These are phyloP conservation scores for Pseudonitzschia multiseries DNA, from an alignment of 108 stramenopile species.

Conservation along the genomic window DNA sequence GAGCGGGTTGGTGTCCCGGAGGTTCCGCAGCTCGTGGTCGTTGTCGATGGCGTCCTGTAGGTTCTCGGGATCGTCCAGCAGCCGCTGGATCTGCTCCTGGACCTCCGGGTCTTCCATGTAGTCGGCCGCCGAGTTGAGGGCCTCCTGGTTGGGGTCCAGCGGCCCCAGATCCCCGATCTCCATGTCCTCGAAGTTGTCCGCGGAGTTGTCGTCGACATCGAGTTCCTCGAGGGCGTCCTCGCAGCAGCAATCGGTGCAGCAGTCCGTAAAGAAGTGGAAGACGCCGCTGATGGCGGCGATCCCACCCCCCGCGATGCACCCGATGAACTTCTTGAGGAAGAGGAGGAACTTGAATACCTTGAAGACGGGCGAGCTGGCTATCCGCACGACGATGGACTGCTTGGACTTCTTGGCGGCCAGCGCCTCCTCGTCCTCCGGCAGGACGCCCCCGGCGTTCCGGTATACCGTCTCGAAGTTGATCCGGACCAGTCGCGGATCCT, in stretches of 20 bases:
- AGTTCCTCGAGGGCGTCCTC: conserved; percentile 38
- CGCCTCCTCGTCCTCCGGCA: conserved; percentile 48
- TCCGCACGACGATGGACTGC: conserved; percentile 16
- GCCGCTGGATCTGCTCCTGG: conserved; percentile 43
- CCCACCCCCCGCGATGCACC: conserved; percentile 41
- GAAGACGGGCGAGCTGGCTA: conserved; percentile 48
- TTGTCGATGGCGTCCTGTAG: conserved; percentile 55
- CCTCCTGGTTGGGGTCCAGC: conserved; percentile 25
- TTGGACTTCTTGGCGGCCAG: neutral
- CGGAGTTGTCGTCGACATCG: conserved; percentile 8
- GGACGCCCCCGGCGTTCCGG: conserved; percentile 45
- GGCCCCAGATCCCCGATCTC: conserved; percentile 16
- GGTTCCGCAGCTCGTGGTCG: conserved; percentile 37
- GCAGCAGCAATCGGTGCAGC: conserved; percentile 38
- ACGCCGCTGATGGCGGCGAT: conserved; percentile 26
- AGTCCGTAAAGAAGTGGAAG: conserved; percentile 20
- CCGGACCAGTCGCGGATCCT: conserved; percentile 48
- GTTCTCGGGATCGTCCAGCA: conserved; percentile 54
- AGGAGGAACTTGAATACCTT: conserved; percentile 42
- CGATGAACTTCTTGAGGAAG: conserved; percentile 50
- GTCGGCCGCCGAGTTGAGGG: conserved; percentile 49
- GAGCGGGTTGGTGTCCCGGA: conserved; percentile 49
- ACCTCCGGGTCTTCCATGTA: conserved; percentile 62
- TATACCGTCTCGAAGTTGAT: conserved; percentile 60
- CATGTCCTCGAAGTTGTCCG: conserved; percentile 11